Evolutionary conservation across 2,329 filamentous ascomycete genomes (phyloP).

Genomic region (Proliferodiscus dingleyae): DNA sequence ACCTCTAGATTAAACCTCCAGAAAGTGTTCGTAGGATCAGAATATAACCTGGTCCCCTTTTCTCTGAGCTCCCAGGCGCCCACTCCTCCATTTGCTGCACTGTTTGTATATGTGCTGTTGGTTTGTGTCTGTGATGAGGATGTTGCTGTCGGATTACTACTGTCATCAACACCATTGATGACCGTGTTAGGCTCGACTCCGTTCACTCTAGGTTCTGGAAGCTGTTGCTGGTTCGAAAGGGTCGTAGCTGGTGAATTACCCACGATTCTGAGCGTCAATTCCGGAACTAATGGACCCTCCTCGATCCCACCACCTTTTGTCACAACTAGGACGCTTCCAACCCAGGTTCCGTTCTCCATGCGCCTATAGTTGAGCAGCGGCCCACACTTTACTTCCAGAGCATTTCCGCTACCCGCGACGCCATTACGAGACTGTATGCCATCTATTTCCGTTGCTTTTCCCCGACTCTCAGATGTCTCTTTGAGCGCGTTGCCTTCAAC

Average conservation of each 20-base stretch:
- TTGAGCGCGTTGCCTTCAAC: conserved; percentile 20
- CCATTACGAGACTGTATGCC: conserved; percentile 1
- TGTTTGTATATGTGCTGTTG: conserved; percentile 7
- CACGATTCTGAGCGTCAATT: conserved; percentile 46
- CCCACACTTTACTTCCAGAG: conserved; percentile 62
- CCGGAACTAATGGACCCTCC: conserved; percentile 50
- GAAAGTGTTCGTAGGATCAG: conserved; percentile 70
- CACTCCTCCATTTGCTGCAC: not conserved
- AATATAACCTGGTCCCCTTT: conserved; percentile 56
- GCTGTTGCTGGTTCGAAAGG: not conserved
- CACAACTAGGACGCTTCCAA: conserved; percentile 82
- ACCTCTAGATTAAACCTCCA: conserved; percentile 86
- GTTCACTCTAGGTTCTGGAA: conserved; percentile 4
- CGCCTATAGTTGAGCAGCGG: conserved; percentile 74
- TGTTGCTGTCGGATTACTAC: conserved; percentile 23
- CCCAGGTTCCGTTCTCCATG: conserved; percentile 67
- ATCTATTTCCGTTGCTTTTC: conserved; percentile 9
- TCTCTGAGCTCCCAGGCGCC: conserved; percentile 36
- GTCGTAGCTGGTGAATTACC: conserved; percentile 8
- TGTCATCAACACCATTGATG: conserved; percentile 28
- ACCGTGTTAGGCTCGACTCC: conserved; percentile 22
- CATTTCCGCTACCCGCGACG: conserved; percentile 7
- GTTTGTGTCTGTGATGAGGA: not conserved
- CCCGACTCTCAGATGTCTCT: conserved; percentile 1
- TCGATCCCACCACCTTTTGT: conserved; percentile 63